These are phyloP conservation scores for Guadua angustifolia DNA, from an alignment of 176 grass and related monocot species.

Conservation along the genomic window DNA sequence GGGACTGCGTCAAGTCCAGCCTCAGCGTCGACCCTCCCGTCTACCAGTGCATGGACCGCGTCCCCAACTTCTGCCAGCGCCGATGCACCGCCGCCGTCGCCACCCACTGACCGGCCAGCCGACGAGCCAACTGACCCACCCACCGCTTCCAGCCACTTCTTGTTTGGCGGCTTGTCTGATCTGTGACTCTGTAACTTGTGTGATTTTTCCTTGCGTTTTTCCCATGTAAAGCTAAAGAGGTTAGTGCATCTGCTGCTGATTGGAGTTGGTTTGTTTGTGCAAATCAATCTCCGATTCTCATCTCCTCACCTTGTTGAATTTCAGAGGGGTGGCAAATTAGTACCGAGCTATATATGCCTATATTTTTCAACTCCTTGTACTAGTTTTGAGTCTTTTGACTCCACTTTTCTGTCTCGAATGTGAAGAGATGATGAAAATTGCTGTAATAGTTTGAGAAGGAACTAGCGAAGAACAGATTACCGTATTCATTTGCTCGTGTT, in stretches of 20 bases:
- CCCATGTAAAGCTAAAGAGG: not conserved
- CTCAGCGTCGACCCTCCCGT: conserved; percentile 65
- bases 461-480: not conserved
- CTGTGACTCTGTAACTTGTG: not conserved
- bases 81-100: conserved; percentile 46
- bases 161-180: conserved; percentile 7
- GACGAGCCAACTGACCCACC: not conserved
- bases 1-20: conserved; percentile 65
- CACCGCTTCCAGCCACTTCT: not conserved
- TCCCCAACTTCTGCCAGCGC: conserved; percentile 61
- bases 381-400: not conserved
- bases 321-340: not conserved
- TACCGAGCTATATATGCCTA: not conserved
- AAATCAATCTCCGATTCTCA: not conserved
- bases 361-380: not conserved
- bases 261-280: not conserved
- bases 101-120: not conserved
- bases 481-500: not conserved
- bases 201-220: not conserved
- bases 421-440: not conserved
- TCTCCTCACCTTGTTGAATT: not conserved
- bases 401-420: not conserved
- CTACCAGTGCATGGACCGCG: conserved; percentile 77
- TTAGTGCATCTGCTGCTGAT: not conserved
- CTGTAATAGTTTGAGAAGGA: not conserved